Evolutionary conservation across 2,329 filamentous ascomycete genomes (phyloP).

Genomic region (Arthrobotrys sinensis): DNA sequence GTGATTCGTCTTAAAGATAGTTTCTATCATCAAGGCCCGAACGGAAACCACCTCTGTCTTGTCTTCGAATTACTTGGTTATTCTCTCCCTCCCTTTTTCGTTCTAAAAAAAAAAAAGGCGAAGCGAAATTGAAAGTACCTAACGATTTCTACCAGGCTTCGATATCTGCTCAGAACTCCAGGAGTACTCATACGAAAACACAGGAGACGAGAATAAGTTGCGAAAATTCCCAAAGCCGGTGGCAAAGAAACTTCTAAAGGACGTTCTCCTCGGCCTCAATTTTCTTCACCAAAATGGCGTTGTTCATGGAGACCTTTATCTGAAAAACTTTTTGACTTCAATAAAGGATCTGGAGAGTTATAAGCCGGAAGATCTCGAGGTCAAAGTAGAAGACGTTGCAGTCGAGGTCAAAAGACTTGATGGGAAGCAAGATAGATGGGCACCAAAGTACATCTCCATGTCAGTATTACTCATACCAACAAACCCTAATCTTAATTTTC

Average conservation of each 20-base stretch:
- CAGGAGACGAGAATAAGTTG: neutral
- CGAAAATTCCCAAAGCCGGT: conserved; percentile 21
- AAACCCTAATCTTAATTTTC: conserved; percentile 33
- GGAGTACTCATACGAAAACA: conserved; percentile 15
- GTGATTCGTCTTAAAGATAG: conserved; percentile 23
- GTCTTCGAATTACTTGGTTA: conserved; percentile 33
- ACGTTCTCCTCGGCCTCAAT: conserved; percentile 21
- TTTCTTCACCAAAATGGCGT: conserved; percentile 38
- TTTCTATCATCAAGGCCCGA: conserved; percentile 28
- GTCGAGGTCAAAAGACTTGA: conserved; percentile 31
- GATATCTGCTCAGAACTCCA: conserved; percentile 22
- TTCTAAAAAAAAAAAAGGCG: no score
- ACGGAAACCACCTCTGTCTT: conserved; percentile 27
- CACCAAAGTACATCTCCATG: conserved; percentile 25
- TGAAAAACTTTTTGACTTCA: conserved; percentile 26
- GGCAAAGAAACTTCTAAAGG: conserved; percentile 24
- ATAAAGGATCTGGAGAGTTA: conserved; percentile 13
- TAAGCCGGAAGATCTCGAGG: conserved; percentile 9
- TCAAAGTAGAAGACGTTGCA: conserved; percentile 1
- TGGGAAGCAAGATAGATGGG: conserved; percentile 27
- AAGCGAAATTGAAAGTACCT: no score
- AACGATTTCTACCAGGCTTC: conserved; percentile 1
- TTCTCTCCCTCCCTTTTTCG: no score
- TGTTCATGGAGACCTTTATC: conserved; percentile 25
- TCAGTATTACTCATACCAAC: conserved; percentile 15